Conservation (phyloP, 495 filamentous ascomycete genomes). For the Terfezia claveryi region DNA sequence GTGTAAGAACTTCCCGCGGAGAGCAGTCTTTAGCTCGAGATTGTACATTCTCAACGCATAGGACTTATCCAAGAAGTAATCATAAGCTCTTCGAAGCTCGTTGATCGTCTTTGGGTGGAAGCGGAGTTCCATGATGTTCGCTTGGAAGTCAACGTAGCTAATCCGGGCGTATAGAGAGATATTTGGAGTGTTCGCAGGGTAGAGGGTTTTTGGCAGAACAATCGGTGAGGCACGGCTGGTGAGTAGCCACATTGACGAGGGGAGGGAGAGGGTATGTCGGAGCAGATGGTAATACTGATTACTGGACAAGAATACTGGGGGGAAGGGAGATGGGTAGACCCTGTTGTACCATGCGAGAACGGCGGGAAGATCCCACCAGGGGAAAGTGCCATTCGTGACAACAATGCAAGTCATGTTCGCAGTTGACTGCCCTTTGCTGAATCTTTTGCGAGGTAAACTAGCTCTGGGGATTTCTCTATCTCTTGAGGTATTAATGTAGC, state of each 20-base stretch:
- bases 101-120: not conserved
- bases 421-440: too few species aligned
- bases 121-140: not conserved
- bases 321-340: too few species aligned
- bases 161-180: not conserved
- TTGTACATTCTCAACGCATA: not conserved
- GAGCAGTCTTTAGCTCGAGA: not conserved
- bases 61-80: not conserved
- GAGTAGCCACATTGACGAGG: not conserved
- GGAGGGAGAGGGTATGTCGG: not conserved
- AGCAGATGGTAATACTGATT: not conserved
- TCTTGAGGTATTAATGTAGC: too few species aligned
- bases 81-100: not conserved
- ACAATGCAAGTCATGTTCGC: not conserved
- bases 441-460: too few species aligned
- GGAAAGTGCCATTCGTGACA: not conserved
- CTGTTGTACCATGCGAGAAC: too few species aligned
- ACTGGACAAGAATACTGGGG: too few species aligned
- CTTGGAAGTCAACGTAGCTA: not conserved
- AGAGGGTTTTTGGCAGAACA: not conserved
- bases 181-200: not conserved
- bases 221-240: not conserved
- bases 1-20: not conserved
- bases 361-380: not conserved
- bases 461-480: too few species aligned